Evolutionary conservation across 2,329 filamentous ascomycete species (phyloP).

Genomic region (Talaromyces pinophilus): DNA sequence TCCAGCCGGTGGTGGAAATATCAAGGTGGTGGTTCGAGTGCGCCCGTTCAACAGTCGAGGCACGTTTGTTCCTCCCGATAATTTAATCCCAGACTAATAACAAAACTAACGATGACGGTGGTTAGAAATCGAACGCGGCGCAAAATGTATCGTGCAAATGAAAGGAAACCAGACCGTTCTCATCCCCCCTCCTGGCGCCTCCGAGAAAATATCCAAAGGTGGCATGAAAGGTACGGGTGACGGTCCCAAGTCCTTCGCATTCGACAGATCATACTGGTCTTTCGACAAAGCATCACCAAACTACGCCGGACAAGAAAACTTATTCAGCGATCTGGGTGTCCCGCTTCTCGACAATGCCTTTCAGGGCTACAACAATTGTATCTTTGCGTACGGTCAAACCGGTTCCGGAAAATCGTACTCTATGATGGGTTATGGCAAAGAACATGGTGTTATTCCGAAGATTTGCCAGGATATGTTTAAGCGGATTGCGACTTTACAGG

Average conservation of each 20-base stretch:
- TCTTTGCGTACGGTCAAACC: constrained; percentile 98
- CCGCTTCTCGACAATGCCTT: constrained; percentile 97
- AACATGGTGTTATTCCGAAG: constrained; percentile 90
- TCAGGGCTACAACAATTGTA: constrained; percentile 98
- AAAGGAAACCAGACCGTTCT: constrained; percentile 88
- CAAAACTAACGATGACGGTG: neutral
- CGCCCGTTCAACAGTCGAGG: constrained; percentile 95
- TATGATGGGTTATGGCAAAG: constrained; percentile 99
- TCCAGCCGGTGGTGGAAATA: constrained; percentile 82
- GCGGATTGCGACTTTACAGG: constrained; percentile 69
- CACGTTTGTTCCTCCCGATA: constrained; percentile 43
- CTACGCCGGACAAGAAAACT: constrained; percentile 86
- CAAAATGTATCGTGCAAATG: constrained; percentile 98
- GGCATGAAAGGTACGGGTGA: constrained; percentile 64
- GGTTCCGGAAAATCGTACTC: constrained; percentile 98
- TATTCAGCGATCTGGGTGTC: constrained; percentile 84
- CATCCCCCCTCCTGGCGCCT: constrained; percentile 66
- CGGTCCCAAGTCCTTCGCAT: constrained; percentile 83
- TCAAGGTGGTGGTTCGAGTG: constrained; percentile 98
- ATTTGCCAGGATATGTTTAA: constrained; percentile 99
- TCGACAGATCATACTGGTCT: constrained; percentile 98
- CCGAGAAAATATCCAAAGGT: constrained; percentile 54
- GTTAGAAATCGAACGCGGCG: constrained; percentile 80
- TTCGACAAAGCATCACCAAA: constrained; percentile 78
- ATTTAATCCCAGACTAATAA: neutral